Percentiles rank a stretch among this genome's conserved stretches.
phyloP scores from a whole-genome alignment of 371 early-diverging fungal genomes.

The Circinella minor region DNA sequence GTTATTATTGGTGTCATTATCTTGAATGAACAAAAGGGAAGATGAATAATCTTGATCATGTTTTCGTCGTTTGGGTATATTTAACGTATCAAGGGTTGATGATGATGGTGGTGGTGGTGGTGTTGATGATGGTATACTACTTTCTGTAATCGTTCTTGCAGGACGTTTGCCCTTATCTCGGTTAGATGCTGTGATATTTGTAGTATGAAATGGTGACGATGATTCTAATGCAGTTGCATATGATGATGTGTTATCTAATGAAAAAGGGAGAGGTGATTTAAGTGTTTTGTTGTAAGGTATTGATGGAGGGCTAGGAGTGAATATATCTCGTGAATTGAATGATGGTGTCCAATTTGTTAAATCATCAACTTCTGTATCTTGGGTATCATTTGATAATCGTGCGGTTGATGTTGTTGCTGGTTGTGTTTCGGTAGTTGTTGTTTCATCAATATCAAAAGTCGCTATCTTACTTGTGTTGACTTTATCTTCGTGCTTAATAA shows the following conservation, averaged over 20 bases:
- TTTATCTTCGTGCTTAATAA: not conserved
- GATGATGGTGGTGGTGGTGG: not conserved
- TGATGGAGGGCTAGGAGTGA: conserved; percentile 6
- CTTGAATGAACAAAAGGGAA: not conserved
- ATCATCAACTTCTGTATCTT: not conserved
- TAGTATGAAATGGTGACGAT: not conserved
- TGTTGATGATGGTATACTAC: not conserved
- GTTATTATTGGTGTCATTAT: not conserved
- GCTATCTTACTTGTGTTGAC: not conserved
- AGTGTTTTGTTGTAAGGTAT: too few species aligned
- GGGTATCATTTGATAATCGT: not conserved
- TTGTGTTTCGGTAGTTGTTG: not conserved
- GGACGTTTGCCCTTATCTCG: not conserved
- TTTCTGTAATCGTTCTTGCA: not conserved
- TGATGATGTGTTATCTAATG: not conserved
- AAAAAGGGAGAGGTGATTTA: too few species aligned
- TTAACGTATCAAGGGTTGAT: not conserved
- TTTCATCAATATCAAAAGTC: not conserved
- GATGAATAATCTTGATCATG: not conserved
- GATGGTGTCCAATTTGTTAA: not conserved
- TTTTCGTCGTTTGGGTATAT: conserved; percentile 9
- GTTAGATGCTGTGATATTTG: not conserved
- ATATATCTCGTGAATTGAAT: not conserved
- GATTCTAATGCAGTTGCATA: not conserved
- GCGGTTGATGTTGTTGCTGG: not conserved